Base-by-base conservation (phyloP, 257 asterid species). In the Nicotiana attenuata region DNA sequence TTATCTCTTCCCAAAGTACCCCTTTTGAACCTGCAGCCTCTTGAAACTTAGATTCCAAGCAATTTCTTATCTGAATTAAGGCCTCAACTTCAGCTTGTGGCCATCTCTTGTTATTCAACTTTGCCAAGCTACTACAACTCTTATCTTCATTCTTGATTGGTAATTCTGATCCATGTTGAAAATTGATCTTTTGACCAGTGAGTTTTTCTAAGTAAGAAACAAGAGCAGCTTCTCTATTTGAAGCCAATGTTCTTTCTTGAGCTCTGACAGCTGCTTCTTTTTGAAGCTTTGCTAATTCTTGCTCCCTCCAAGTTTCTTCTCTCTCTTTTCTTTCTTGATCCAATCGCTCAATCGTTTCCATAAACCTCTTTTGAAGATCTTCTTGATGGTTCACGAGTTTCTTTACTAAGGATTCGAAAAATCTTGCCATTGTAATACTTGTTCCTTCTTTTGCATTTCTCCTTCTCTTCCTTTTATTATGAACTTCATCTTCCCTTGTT, bases 301-400 rank as follows among this genome's bases (percentile, higher is more conserved):
- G 80, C 13, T 68, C 82, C 89, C 95, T 87, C 95, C 95, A 91
- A 29, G 82, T 85, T 76, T 90, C 91, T 81, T 93, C 97, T 38
- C 90, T 85, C 4, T 67, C 91, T 41, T 80, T 82, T 17, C 97
- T 81, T 80, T 92, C 97, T 56, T 67, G 84, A 17, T 90, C 94
- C 87, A 91, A 50, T 38, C 90, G 86, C 78, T 93, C 97, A 10
- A 93, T 81, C 33, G 80, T 89, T 19, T 87, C 87, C 45, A 87
- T 57, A 38, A 90, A 90, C 77, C 84, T 93, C 35, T 5, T 71
- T 81, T 89, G 90, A 3, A 92, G 84, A 19, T 38, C 84, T 14
- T 92, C 91, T 57, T 91, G 97, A 50, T 89, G 92, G n/a, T 87
- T 91, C 89, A 87, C 78, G 52, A 90, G 85, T 77, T 88, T 86